Conservation (phyloP, 306 rosid species). For the Inga laurina region DNA sequence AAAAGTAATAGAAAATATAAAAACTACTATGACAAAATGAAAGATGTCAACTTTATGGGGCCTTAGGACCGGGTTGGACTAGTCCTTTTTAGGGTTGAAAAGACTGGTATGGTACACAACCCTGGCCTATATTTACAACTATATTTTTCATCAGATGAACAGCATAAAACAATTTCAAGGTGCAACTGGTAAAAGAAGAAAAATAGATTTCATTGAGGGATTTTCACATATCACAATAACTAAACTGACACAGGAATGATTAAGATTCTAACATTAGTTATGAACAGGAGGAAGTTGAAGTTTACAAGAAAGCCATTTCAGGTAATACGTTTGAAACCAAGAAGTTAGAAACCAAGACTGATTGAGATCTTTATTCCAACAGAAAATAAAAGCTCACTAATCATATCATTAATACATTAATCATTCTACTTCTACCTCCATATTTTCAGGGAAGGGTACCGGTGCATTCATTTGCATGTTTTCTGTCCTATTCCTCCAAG, state of each 20-base stretch:
- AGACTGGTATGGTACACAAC: background rate
- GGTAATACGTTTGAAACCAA: background rate
- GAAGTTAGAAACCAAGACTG: background rate
- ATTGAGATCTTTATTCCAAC: conserved; percentile 34
- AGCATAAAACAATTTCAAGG: background rate
- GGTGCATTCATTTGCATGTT: too few relatives aligned
- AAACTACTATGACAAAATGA: background rate
- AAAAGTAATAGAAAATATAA: background rate
- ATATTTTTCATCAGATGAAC: background rate
- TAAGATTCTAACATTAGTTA: background rate
- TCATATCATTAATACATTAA: background rate
- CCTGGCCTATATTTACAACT: background rate
- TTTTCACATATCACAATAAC: background rate
- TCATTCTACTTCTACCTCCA: conserved; percentile 45
- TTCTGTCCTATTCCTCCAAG: too few relatives aligned
- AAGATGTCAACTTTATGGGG: background rate
- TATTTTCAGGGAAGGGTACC: conserved; percentile 63
- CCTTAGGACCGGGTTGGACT: background rate
- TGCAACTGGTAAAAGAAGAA: background rate
- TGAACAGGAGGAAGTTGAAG: conserved; percentile 13
- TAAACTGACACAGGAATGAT: background rate
- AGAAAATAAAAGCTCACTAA: conserved; percentile 12
- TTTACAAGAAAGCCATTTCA: conserved; percentile 16
- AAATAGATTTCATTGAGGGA: background rate
- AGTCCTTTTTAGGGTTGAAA: background rate